A percentile compares a stretch with the other conserved stretches of the same genome.
Conservation (phyloP, 2,329 filamentous ascomycete species). For the Drechslerella coelobrocha region DNA sequence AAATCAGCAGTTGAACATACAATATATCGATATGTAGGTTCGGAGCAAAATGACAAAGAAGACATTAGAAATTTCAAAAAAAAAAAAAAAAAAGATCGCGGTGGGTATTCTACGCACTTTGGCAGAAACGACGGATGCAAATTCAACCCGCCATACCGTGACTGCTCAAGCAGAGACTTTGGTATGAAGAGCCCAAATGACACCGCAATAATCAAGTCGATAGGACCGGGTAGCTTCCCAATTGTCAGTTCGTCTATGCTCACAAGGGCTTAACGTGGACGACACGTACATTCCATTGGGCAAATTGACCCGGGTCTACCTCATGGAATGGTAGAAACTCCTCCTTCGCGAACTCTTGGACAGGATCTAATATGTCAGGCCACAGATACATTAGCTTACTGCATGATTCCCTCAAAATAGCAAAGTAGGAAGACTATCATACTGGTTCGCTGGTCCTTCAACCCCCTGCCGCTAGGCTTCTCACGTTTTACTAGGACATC, state of each 20-base stretch:
- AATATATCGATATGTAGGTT: background rate
- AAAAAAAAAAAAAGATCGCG: no score
- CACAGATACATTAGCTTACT: background rate
- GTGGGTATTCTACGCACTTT: conserved; percentile 66
- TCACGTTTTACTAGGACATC: conserved; percentile 83
- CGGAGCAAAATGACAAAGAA: background rate
- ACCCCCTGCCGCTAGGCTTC: conserved; percentile 77
- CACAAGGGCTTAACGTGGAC: conserved; percentile 14
- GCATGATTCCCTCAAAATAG: background rate
- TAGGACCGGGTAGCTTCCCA: conserved; percentile 55
- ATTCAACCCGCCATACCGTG: conserved; percentile 87
- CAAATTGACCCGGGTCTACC: conserved; percentile 74
- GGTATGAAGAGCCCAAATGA: conserved; percentile 94
- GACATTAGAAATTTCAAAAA: no score
- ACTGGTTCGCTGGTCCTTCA: conserved; percentile 64
- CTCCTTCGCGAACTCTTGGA: conserved; percentile 70
- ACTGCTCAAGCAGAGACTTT: conserved; percentile 70
- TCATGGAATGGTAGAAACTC: conserved; percentile 74
- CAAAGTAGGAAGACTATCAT: conserved; percentile 13
- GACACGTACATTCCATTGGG: conserved; percentile 73
- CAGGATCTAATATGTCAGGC: conserved; percentile 68
- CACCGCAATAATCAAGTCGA: conserved; percentile 86
- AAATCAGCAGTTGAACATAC: conserved; percentile 16
- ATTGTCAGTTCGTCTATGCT: conserved; percentile 8
- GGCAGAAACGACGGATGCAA: conserved; percentile 91